Conservation (phyloP, 1,139 yeast genomes). For the Hansenula anomala region DNA sequence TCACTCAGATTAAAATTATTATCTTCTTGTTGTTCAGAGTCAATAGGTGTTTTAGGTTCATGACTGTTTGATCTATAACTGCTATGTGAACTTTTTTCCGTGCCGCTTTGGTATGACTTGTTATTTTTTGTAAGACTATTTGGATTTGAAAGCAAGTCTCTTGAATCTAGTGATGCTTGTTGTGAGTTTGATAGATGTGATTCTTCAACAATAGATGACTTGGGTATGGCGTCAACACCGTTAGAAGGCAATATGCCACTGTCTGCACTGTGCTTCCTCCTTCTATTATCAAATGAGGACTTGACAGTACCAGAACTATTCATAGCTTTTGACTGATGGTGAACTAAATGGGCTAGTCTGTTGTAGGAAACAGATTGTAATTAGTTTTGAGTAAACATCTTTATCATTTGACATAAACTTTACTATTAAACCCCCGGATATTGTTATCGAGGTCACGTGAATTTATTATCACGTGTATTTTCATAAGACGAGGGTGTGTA, state of each 20-base stretch:
- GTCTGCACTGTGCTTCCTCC: background rate
- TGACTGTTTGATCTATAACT: conserved; percentile 6
- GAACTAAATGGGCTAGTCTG: too few relatives aligned
- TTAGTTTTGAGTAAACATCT: too few relatives aligned
- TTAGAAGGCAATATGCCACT: too few relatives aligned
- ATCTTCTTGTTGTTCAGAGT: background rate
- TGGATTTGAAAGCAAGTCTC: background rate
- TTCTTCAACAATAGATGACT: background rate
- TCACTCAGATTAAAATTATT: background rate
- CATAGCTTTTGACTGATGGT: too few relatives aligned
- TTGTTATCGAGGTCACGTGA: too few relatives aligned
- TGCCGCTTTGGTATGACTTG: too few relatives aligned
- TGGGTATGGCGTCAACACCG: background rate
- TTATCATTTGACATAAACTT: too few relatives aligned
- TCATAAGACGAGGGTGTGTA: too few relatives aligned
- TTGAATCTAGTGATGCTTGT: background rate
- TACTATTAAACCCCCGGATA: too few relatives aligned
- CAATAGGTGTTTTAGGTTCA: conserved; percentile 11
- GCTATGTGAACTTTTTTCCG: background rate
- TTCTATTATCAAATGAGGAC: background rate
- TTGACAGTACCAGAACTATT: background rate
- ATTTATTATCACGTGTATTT: too few relatives aligned
- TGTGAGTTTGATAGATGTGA: background rate
- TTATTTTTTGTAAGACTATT: background rate
- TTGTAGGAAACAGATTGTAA: too few relatives aligned